Base-by-base conservation (phyloP, 768 basidiomycete genomes). In the Xerocomus brunneocitrinus region DNA sequence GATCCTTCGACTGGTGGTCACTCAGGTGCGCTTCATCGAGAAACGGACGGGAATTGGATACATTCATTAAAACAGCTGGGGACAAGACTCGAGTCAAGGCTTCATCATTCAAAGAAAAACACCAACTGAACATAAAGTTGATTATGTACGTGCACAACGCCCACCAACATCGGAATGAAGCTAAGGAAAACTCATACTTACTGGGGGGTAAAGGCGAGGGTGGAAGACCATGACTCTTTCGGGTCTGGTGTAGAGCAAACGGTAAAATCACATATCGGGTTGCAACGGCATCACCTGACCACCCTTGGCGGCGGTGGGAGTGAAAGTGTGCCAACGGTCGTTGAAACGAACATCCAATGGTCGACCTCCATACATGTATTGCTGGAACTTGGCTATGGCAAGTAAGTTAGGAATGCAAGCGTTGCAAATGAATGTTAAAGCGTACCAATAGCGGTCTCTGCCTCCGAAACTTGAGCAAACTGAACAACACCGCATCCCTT, bases 401-500 rank as follows among this genome's bases (percentile, higher is more conserved):
- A 10, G 24, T 12, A 28, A 5, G 12, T 64, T 22, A 57, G 30
- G 5, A 34, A 38, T 45, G 41, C 40, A 27, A 41, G 32, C 14
- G 19, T 50, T 38, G 22, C 4, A 19, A 45, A 8, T 12, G 3
- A 30, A 22, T 38, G 45, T 14, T 32, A 8, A 38, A 58, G 19
- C 83, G 8, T 56, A 89, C 89, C 86, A 51, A 95, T 95, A 5
- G 95, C 95, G 9, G 93, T 95, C 73, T 95, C 92, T 8, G 95
- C 95, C 70, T 98, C 95, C 7, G 76, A 67, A 25, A 89, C 82
- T 62, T 89, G 87, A 27, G 84, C 80, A 67, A 99, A 98, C 68
- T 98, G 95, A 12, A 98, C 95, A 42, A 99, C 90, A 63, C 95
- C 97, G 54, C 88, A 86, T 13, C 95, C 95, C 70, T 97, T 97